phyloP scores from a whole-genome alignment of 257 asterid species.

The Rubia yunnanensis region DNA sequence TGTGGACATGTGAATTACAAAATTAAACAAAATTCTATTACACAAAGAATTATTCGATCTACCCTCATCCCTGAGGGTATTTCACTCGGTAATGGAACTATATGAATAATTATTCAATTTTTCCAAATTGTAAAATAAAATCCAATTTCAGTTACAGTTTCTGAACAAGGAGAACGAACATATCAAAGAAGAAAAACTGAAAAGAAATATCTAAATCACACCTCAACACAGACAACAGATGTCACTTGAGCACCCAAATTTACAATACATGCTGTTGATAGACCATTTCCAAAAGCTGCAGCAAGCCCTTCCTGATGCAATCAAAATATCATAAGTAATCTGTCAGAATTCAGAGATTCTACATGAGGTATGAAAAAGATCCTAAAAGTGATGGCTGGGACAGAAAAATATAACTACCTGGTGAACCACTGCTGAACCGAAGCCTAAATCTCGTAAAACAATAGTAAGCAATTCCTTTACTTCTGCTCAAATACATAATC shows the following conservation, averaged over 20 bases:
- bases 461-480: constrained; percentile 74
- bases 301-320: constrained; percentile 90
- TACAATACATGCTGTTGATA: constrained; percentile 86
- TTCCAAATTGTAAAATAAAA: not conserved
- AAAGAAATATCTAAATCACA: constrained; percentile 18
- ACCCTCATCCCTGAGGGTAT: not conserved
- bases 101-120: not conserved
- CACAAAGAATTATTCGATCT: not conserved
- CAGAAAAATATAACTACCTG: constrained; percentile 48
- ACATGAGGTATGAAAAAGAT: not conserved
- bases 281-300: constrained; percentile 94
- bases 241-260: constrained; percentile 97
- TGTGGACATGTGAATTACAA: not conserved
- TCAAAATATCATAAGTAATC: constrained; percentile 1
- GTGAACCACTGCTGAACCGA: constrained; percentile 84
- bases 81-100: not conserved
- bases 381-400: constrained; percentile 8
- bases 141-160: not conserved
- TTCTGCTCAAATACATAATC: constrained; percentile 45
- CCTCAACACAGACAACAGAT: constrained; percentile 89
- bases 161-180: not conserved
- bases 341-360: not conserved
- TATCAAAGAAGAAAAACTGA: not conserved
- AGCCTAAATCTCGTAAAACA: constrained; percentile 72
- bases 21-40: not conserved